Evolutionary conservation across 805 yeast species (phyloP).

Genomic region (Yarrowia sp.): DNA sequence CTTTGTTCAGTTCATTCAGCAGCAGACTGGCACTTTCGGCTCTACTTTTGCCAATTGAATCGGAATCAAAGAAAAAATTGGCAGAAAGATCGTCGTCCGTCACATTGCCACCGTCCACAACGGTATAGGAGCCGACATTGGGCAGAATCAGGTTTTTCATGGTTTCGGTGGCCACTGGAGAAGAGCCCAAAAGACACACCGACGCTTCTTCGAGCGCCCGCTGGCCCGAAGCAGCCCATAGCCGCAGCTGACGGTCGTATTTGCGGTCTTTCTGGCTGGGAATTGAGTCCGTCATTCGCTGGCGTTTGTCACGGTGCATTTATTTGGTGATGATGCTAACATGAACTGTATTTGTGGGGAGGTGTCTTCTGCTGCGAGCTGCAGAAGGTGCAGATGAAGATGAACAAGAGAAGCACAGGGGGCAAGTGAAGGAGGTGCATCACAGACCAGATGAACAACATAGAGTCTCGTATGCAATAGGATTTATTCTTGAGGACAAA

Average conservation of each 20-base stretch:
- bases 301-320: constrained; percentile 37
- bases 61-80: constrained; percentile 66
- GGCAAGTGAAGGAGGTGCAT: neutral
- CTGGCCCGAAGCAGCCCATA: constrained; percentile 88
- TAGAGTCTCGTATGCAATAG: neutral
- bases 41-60: constrained; percentile 54
- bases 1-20: constrained; percentile 67
- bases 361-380: constrained; percentile 3
- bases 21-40: constrained; percentile 54
- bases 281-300: constrained; percentile 33
- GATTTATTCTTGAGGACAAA: neutral
- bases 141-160: constrained; percentile 82
- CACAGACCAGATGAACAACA: no score
- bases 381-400: neutral
- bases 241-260: constrained; percentile 85
- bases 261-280: constrained; percentile 50
- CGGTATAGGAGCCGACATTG: constrained; percentile 67
- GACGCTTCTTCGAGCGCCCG: constrained; percentile 60
- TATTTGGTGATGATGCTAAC: constrained; percentile 28
- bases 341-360: constrained; percentile 34
- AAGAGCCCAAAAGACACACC: constrained; percentile 66
- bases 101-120: constrained; percentile 59
- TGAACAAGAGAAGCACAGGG: no score
- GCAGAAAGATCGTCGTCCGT: constrained; percentile 56
- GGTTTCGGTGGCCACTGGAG: constrained; percentile 64